Percentiles rank a stretch among this genome's conserved stretches.
Conservation (phyloP, 441 rosid genomes). For the Melianthus villosus region DNA sequence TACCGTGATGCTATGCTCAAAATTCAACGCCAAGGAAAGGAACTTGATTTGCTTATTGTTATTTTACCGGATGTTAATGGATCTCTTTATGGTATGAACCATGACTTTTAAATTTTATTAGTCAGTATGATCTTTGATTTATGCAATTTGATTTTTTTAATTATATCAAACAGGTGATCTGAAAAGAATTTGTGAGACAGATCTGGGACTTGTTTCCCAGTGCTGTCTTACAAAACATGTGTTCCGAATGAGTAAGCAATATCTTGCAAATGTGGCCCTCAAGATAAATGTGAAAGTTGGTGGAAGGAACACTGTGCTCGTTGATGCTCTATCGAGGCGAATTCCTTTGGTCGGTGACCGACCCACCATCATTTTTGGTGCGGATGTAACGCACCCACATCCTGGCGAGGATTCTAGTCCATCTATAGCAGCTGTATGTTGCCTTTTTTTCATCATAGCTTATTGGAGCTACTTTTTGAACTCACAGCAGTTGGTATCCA, state of each 20-base stretch:
- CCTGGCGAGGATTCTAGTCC: conserved; percentile 57
- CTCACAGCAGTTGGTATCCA: no score
- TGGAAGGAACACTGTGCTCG: conserved; percentile 42
- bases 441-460: no score
- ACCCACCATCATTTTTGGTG: conserved; percentile 58
- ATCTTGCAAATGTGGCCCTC: conserved; percentile 37
- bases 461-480: no score
- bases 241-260: conserved; percentile 28
- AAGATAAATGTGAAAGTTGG: conserved; percentile 78
- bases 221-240: conserved; percentile 46
- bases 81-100: conserved; percentile 60
- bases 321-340: conserved; percentile 33
- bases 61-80: conserved; percentile 95
- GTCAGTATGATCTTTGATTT: not conserved
- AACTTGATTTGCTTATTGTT: conserved; percentile 69
- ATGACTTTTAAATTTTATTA: not conserved
- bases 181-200: conserved; percentile 52
- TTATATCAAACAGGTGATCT: conserved; percentile 75
- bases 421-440: conserved; percentile 65
- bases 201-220: conserved; percentile 54
- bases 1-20: conserved; percentile 61
- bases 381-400: conserved; percentile 59
- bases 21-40: conserved; percentile 91
- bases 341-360: conserved; percentile 29
- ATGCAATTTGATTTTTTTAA: conserved; percentile 1